Evolutionary conservation across 164 flowering plant species (phyloP).

Genomic region (Kalanchoe fedtschenkoi): DNA sequence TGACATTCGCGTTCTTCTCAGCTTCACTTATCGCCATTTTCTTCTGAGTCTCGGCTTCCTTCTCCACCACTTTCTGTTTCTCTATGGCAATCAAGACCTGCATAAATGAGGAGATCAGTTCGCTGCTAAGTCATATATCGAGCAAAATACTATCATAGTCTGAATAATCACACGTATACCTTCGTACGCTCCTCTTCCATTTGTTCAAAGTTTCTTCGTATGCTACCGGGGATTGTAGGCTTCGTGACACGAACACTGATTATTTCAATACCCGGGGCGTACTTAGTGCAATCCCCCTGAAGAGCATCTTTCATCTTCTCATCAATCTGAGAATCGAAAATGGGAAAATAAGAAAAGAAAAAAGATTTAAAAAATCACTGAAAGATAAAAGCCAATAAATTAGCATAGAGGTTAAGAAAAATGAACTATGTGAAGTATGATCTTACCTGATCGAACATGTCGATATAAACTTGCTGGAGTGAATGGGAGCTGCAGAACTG

Average conservation of each 20-base stretch:
- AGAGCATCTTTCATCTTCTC: constrained; percentile 96
- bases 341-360: neutral
- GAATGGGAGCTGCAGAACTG: constrained; percentile 91
- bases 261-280: constrained; percentile 94
- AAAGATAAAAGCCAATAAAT: neutral
- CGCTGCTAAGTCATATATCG: too few species aligned
- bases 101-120: neutral
- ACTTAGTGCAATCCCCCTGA: constrained; percentile 85
- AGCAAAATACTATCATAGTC: neutral
- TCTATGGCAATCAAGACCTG: constrained; percentile 85
- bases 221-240: constrained; percentile 69
- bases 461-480: constrained; percentile 94
- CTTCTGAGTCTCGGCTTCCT: constrained; percentile 86
- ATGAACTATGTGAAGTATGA: neutral
- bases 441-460: constrained; percentile 86
- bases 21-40: constrained; percentile 94
- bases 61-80: constrained; percentile 81
- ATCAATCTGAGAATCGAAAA: constrained; percentile 63
- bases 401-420: too few species aligned
- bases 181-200: constrained; percentile 97
- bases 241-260: constrained; percentile 87
- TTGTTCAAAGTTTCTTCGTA: constrained; percentile 72
- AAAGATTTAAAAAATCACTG: neutral
- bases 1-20: constrained; percentile 76
- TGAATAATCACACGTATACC: constrained; percentile 22